Base-by-base conservation (phyloP, 176 grass and related monocot species). In the Olyra latifolia region DNA sequence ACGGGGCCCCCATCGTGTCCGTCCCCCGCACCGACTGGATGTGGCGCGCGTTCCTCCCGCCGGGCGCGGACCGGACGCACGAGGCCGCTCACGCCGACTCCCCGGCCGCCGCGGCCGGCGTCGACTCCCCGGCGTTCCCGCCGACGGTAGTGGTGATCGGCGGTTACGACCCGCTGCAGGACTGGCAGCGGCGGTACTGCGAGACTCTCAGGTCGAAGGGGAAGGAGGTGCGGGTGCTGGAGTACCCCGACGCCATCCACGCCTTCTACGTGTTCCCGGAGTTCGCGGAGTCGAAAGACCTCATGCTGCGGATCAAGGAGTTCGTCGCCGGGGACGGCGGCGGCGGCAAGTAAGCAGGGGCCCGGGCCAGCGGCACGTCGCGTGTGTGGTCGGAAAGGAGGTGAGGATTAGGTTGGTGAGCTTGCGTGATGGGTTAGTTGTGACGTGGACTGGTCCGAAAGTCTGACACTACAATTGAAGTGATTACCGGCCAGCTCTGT, bases 11-110 rank as follows among this genome's bases (percentile, higher is more conserved):
- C 15, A 38, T 91, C 35, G 92, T 94, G 75, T 87, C 76, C 2
- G 16, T 78, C 12, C 28, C 85, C 43, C 79, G 86, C 22, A 89
- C 89, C 15, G 89, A 94, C 59, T 91, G 89, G 92, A 43, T 91
- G 57, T 94, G 92, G 92, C 78, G 74, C 50, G 92, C 83, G 57
- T 94, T 94, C 82, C 83, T 94, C n/a, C 92, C 92, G 32, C 38
- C 62, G 20, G 92, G 92, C 20, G 50, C 71, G 0, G 80, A 89
- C 68, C 63, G 80, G 41, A 83, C 88, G 40, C 92, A 94, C 29
- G 86, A 89, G 65, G 89, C 80, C 7, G 65, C 78, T 49, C 20
- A 54, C 78, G 28, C 20, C 16, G 35, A 44, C 22, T 25, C 71
- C 66, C 80, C 83, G 8, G 50, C 61, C 10, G 66, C 62, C 7